phyloP scores from a whole-genome alignment of 805 yeast species.

The Ogataea methanolica region DNA sequence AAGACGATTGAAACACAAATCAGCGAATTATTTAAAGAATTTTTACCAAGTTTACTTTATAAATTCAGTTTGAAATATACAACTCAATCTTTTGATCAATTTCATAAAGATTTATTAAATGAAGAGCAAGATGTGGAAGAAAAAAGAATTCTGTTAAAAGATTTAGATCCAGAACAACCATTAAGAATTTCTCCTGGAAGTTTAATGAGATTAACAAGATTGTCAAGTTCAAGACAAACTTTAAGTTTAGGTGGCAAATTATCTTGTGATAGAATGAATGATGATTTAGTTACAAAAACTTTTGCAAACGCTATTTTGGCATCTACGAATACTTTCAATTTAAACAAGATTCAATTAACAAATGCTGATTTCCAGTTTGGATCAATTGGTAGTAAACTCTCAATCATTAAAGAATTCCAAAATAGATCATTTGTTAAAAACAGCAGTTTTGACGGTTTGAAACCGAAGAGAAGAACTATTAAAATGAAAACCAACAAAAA shows the following conservation, averaged over 20 bases:
- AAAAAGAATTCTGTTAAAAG: constrained; percentile 40
- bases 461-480: constrained; percentile 27
- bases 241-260: constrained; percentile 51
- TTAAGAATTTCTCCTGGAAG: constrained; percentile 58
- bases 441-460: constrained; percentile 21
- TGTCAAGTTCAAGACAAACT: constrained; percentile 75
- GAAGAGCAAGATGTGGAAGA: constrained; percentile 28
- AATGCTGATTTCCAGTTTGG: constrained; percentile 25
- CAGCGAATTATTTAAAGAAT: constrained; percentile 75
- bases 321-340: constrained; percentile 22
- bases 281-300: constrained; percentile 29
- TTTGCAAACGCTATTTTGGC: constrained; percentile 28
- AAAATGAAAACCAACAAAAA: constrained; percentile 14
- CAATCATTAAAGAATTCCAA: constrained; percentile 43
- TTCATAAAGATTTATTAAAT: constrained; percentile 30
- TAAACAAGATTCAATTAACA: constrained; percentile 31
- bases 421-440: constrained; percentile 35
- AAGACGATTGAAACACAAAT: constrained; percentile 79
- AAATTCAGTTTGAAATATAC: constrained; percentile 68
- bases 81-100: constrained; percentile 32
- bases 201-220: constrained; percentile 59
- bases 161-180: constrained; percentile 54
- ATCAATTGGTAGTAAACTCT: constrained; percentile 33
- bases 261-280: constrained; percentile 30
- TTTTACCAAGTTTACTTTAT: constrained; percentile 76